A percentile compares a stretch with the other conserved stretches of the same genome.
Evolutionary conservation across 352 stramenopile species (phyloP).

Genomic region (Globisporangium nagaii): DNA sequence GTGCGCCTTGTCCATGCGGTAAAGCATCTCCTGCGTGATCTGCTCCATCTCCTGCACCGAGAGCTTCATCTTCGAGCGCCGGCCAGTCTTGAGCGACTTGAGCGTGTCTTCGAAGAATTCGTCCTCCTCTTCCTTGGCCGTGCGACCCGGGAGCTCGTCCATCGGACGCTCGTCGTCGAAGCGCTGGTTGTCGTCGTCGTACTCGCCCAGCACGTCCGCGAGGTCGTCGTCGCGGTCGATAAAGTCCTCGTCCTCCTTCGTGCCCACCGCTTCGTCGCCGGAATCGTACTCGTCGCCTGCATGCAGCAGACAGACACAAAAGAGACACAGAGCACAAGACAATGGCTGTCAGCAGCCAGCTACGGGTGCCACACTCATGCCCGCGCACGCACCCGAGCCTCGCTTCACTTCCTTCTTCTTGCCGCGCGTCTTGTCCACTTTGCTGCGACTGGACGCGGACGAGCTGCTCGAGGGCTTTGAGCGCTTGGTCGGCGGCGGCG

Average conservation of each 20-base stretch:
- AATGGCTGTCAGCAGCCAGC: not conserved
- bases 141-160: slow-evolving; percentile 22
- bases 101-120: slow-evolving; percentile 80
- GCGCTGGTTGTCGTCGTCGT: slow-evolving; percentile 63
- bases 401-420: slow-evolving; percentile 7
- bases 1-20: slow-evolving; percentile 86
- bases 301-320: not conserved
- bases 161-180: slow-evolving; percentile 83
- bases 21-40: slow-evolving; percentile 84
- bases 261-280: slow-evolving; percentile 63
- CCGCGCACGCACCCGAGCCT: slow-evolving; percentile 15
- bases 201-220: slow-evolving; percentile 75
- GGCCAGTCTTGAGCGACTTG: slow-evolving; percentile 81
- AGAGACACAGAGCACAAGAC: not conserved
- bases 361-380: too few species aligned
- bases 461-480: slow-evolving; percentile 23
- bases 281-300: slow-evolving; percentile 85
- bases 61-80: slow-evolving; percentile 71
- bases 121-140: slow-evolving; percentile 36
- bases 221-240: slow-evolving; percentile 87
- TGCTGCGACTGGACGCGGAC: slow-evolving; percentile 2
- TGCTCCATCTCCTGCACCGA: slow-evolving; percentile 84
- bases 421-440: slow-evolving; percentile 2
- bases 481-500: slow-evolving; percentile 41
- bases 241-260: slow-evolving; percentile 83